Conservation (phyloP, 495 filamentous ascomycete genomes). For the Cladorrhinum samala region DNA sequence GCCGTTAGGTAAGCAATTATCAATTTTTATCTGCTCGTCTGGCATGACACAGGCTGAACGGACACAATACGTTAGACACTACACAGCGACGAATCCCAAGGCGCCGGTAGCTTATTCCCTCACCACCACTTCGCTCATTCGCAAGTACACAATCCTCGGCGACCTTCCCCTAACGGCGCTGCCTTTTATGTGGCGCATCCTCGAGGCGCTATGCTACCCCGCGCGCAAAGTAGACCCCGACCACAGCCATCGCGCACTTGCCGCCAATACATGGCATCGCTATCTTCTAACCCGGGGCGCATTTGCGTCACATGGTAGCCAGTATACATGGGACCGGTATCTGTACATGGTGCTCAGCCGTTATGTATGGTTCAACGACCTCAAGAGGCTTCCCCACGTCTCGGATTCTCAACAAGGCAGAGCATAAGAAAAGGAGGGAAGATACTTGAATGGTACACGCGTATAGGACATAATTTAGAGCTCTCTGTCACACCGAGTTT, state of each 20-base stretch:
- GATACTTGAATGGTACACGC: too few species aligned
- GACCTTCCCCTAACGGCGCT: constrained; percentile 36
- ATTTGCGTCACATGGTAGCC: constrained; percentile 32
- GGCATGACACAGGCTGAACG: too few species aligned
- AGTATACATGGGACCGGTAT: constrained; percentile 40
- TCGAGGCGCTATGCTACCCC: constrained; percentile 29
- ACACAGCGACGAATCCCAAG: constrained; percentile 23
- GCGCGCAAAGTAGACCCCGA: constrained; percentile 15
- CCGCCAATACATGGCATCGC: constrained; percentile 31
- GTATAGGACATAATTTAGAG: neutral
- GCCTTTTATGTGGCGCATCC: constrained; percentile 33
- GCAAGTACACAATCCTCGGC: constrained; percentile 36
- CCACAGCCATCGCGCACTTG: constrained; percentile 23
- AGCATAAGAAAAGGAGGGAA: neutral
- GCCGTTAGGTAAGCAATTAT: constrained; percentile 32
- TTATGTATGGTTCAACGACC: constrained; percentile 41
- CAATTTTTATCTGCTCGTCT: too few species aligned
- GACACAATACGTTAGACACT: constrained; percentile 18
- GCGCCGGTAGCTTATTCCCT: constrained; percentile 32
- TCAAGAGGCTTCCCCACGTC: constrained; percentile 21
- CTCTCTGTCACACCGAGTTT: too few species aligned
- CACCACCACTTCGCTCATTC: constrained; percentile 29
- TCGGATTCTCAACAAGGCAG: neutral
- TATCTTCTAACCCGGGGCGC: constrained; percentile 32
- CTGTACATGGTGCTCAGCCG: constrained; percentile 39